These are phyloP conservation scores for Dactylellina cionopaga DNA, from an alignment of 2,329 filamentous ascomycete genomes.

Conservation along the genomic window DNA sequence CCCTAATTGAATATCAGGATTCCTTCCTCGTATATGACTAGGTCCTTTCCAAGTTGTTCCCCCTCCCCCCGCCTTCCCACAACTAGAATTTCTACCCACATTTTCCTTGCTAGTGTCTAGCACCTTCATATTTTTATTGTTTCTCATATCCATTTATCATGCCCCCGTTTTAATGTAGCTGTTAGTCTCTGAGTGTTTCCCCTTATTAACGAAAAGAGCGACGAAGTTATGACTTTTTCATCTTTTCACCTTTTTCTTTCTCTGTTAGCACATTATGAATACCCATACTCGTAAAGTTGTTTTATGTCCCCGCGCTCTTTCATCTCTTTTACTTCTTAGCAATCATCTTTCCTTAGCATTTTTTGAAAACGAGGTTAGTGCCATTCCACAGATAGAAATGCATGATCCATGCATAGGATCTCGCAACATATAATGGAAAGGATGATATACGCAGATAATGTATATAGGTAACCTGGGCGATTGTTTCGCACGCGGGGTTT, in stretches of 20 bases:
- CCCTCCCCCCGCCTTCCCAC: not conserved
- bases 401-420: no score
- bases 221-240: slow-evolving; percentile 31
- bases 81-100: not conserved
- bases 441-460: no score
- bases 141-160: not conserved
- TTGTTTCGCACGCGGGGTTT: no score
- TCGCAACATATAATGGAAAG: no score
- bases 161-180: slow-evolving; percentile 4
- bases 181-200: not conserved
- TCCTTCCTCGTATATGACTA: not conserved
- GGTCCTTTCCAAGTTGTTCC: not conserved
- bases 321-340: no score
- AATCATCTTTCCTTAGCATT: no score
- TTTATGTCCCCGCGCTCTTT: not conserved
- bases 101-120: not conserved
- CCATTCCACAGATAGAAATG: no score
- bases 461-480: no score
- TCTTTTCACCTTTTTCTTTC: not conserved
- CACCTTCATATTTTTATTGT: not conserved
- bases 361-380: no score
- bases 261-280: not conserved
- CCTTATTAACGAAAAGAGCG: slow-evolving; percentile 2
- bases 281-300: slow-evolving; percentile 2
- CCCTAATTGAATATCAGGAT: not conserved